Evolutionary conservation across 768 basidiomycete genomes (phyloP).

Genomic region (Asterophora lycoperdoides): DNA sequence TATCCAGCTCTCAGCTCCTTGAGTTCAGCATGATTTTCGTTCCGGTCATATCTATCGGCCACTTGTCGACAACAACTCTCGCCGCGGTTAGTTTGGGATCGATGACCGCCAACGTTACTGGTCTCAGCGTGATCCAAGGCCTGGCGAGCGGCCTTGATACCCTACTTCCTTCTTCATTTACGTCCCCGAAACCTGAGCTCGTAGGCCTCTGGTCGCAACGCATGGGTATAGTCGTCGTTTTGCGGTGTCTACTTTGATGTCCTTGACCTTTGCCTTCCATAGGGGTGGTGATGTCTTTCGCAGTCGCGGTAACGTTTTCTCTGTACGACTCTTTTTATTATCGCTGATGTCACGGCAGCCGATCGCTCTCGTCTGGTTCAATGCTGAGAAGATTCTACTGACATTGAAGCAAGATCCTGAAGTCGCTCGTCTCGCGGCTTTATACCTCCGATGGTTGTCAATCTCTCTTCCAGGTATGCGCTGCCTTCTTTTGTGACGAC

Average conservation of each 20-base stretch:
- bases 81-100: slow-evolving; percentile 78
- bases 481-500: slow-evolving; percentile 1
- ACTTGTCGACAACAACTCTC: slow-evolving; percentile 82
- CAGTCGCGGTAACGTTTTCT: slow-evolving; percentile 46
- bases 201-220: slow-evolving; percentile 90
- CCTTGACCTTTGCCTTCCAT: no score
- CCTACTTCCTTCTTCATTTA: slow-evolving; percentile 92
- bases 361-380: slow-evolving; percentile 73
- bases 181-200: slow-evolving; percentile 78
- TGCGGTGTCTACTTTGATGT: not conserved
- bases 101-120: slow-evolving; percentile 70
- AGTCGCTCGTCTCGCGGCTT: slow-evolving; percentile 67
- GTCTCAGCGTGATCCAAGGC: slow-evolving; percentile 76
- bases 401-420: slow-evolving; percentile 75
- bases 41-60: slow-evolving; percentile 83
- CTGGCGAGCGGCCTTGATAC: slow-evolving; percentile 86
- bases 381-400: slow-evolving; percentile 73
- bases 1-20: slow-evolving; percentile 60
- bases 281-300: slow-evolving; percentile 58
- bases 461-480: slow-evolving; percentile 66
- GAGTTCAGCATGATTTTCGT: slow-evolving; percentile 85
- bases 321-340: slow-evolving; percentile 1
- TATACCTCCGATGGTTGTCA: slow-evolving; percentile 72
- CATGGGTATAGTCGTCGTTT: slow-evolving; percentile 55
- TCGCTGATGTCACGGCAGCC: slow-evolving; percentile 33